A percentile compares a stretch with the other conserved stretches of the same genome.
Evolutionary conservation across 2,329 filamentous ascomycete species (phyloP).

Genomic region (Calonectria fujianensis): DNA sequence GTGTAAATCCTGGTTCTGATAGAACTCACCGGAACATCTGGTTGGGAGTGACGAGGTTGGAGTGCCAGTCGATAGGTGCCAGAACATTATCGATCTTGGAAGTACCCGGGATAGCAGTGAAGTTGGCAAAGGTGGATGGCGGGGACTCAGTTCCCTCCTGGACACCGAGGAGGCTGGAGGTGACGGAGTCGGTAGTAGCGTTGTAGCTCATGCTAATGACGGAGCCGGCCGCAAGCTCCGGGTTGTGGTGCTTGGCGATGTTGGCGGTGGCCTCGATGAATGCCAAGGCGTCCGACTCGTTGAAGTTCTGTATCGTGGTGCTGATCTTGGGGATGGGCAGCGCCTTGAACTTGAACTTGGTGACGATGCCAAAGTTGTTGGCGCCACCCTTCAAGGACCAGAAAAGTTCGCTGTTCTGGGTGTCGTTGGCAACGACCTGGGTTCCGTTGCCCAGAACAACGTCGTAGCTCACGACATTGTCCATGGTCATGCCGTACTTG

Average conservation of each 20-base stretch:
- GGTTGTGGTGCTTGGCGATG: slow-evolving; percentile 47
- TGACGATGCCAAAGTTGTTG: slow-evolving; percentile 62
- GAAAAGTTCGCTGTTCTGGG: slow-evolving; percentile 60
- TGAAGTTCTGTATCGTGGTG: slow-evolving; percentile 30
- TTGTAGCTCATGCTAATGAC: slow-evolving; percentile 59
- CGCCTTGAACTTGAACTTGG: slow-evolving; percentile 55
- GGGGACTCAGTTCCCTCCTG: slow-evolving; percentile 52
- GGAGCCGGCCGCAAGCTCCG: slow-evolving; percentile 56
- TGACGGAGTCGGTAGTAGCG: slow-evolving; percentile 48
- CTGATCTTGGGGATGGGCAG: slow-evolving; percentile 47
- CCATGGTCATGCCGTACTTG: slow-evolving; percentile 54
- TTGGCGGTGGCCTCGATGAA: slow-evolving; percentile 57
- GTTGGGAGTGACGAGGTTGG: slow-evolving; percentile 56
- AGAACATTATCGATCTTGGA: slow-evolving; percentile 54
- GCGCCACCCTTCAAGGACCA: slow-evolving; percentile 61
- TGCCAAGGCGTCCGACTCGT: slow-evolving; percentile 10
- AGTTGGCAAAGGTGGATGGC: slow-evolving; percentile 37
- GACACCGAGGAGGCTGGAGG: slow-evolving; percentile 57
- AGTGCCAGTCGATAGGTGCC: slow-evolving; percentile 54
- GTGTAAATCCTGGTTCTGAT: no score
- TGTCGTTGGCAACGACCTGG: slow-evolving; percentile 61
- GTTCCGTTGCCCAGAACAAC: slow-evolving; percentile 65
- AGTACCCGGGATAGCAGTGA: slow-evolving; percentile 17
- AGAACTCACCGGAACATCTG: slow-evolving; percentile 59
- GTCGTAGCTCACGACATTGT: slow-evolving; percentile 60